Evolutionary conservation across 495 filamentous ascomycete species (phyloP).

Genomic region (Trichoderma reesei): DNA sequence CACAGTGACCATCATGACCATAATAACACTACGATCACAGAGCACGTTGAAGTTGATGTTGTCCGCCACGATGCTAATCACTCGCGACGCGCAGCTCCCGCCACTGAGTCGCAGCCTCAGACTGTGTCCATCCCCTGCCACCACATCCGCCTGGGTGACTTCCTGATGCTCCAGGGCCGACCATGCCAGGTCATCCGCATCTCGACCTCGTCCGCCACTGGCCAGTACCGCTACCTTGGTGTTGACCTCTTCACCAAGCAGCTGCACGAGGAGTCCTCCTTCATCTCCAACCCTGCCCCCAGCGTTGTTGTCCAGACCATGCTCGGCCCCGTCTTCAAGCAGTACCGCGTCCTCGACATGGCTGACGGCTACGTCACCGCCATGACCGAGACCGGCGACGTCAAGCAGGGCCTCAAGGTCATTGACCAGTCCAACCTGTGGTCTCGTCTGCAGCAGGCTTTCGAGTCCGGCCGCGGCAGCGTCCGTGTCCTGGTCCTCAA

Average conservation of each 20-base stretch:
- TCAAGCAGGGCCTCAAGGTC: conserved; percentile 92
- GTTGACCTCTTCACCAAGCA: conserved; percentile 99
- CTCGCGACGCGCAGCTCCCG: conserved; percentile 17
- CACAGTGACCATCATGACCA: conserved; percentile 13
- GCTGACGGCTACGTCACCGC: conserved; percentile 61
- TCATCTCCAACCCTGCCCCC: conserved; percentile 91
- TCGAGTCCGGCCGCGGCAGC: conserved; percentile 83
- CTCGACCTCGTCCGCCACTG: conserved; percentile 93
- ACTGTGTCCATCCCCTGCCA: conserved; percentile 98
- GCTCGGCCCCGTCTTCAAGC: conserved; percentile 99
- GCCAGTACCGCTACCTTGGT: conserved; percentile 98
- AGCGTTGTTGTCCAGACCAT: conserved; percentile 98
- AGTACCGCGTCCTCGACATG: conserved; percentile 98
- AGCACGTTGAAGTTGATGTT: conserved; percentile 40
- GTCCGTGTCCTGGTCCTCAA: conserved; percentile 93
- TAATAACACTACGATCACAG: conserved; percentile 5
- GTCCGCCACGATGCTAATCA: conserved; percentile 26
- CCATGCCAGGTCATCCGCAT: conserved; percentile 99
- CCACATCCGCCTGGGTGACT: conserved; percentile 97
- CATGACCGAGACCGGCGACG: conserved; percentile 64
- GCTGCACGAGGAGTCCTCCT: conserved; percentile 96
- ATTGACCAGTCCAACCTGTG: conserved; percentile 87
- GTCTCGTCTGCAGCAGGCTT: conserved; percentile 70
- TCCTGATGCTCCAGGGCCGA: conserved; percentile 97
- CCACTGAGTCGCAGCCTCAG: conserved; percentile 45